Conservation (phyloP, 805 yeast species). For the Nakazawaea laoshanensis region DNA sequence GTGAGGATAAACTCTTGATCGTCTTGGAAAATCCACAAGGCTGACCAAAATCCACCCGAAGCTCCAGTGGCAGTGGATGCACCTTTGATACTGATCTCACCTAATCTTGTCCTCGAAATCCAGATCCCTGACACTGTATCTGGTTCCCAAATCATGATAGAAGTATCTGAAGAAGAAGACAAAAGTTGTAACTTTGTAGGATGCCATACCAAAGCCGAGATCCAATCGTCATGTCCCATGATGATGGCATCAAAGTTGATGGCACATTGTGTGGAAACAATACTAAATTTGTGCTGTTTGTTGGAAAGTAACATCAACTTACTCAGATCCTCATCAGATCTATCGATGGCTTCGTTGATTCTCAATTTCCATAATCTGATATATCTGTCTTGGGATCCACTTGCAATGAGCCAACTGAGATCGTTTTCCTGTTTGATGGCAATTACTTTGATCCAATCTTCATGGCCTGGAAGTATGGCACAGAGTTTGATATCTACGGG, state of each 20-base stretch:
- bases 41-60: conserved; percentile 56
- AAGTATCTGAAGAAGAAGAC: conserved; percentile 89
- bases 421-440: conserved; percentile 43
- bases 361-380: conserved; percentile 82
- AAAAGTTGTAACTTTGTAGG: conserved; percentile 52
- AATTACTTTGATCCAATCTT: conserved; percentile 87
- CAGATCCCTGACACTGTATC: conserved; percentile 83
- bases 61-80: conserved; percentile 98
- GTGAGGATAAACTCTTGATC: conserved; percentile 53
- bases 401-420: conserved; percentile 62
- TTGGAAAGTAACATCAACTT: conserved; percentile 54
- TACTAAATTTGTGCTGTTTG: conserved; percentile 57
- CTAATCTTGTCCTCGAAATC: conserved; percentile 74
- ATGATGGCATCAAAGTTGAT: conserved; percentile 85
- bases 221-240: conserved; percentile 99
- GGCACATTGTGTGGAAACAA: conserved; percentile 34
- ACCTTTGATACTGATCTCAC: conserved; percentile 92
- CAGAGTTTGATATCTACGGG: conserved; percentile 14
- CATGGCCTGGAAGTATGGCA: conserved; percentile 78
- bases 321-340: conserved; percentile 43
- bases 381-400: conserved; percentile 89
- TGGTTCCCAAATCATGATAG: conserved; percentile 90
- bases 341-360: conserved; percentile 45
- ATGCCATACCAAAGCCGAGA: conserved; percentile 79
- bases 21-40: conserved; percentile 55